phyloP scores from a whole-genome alignment of 2,329 filamentous ascomycete genomes.

The Penicillium capsulatum region DNA sequence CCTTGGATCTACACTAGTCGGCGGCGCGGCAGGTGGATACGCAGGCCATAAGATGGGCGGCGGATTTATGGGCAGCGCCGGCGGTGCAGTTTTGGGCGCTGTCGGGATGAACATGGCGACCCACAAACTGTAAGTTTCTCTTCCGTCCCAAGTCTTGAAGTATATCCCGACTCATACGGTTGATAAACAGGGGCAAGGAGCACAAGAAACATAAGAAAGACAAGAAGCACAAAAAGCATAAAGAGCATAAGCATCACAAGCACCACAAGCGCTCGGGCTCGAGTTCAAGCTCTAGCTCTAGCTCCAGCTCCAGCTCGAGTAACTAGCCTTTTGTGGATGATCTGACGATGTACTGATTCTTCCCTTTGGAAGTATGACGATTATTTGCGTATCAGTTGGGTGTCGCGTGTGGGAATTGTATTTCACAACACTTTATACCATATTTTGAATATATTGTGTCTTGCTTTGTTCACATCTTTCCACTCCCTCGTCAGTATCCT shows the following conservation, averaged over 20 bases:
- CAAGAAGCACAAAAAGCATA: conserved; percentile 15
- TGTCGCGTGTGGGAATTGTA: too few relatives aligned
- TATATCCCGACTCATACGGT: background rate
- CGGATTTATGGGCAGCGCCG: conserved; percentile 15
- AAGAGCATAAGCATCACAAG: conserved; percentile 18
- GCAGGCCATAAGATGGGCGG: conserved; percentile 19
- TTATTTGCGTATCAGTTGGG: too few relatives aligned
- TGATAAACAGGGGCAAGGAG: conserved; percentile 10
- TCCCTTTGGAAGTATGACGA: background rate
- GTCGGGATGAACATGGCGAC: conserved; percentile 18
- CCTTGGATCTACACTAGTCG: conserved; percentile 21
- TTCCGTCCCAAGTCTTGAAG: background rate
- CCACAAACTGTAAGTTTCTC: conserved; percentile 15
- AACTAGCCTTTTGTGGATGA: background rate
- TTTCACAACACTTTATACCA: too few relatives aligned
- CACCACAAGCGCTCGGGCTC: conserved; percentile 15
- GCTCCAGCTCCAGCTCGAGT: conserved; percentile 7
- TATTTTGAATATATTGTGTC: too few relatives aligned
- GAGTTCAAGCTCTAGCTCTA: conserved; percentile 16
- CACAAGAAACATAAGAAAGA: conserved; percentile 14
- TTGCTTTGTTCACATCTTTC: too few relatives aligned
- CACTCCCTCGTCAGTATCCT: too few relatives aligned
- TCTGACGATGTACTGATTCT: background rate
- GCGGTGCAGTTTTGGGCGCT: conserved; percentile 19
- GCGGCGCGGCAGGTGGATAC: conserved; percentile 19